Evolutionary conservation across 2,329 filamentous ascomycete species (phyloP), one percentile per base, ranked within the genome.

Genomic region (Venturiaceae sp.): DNA sequence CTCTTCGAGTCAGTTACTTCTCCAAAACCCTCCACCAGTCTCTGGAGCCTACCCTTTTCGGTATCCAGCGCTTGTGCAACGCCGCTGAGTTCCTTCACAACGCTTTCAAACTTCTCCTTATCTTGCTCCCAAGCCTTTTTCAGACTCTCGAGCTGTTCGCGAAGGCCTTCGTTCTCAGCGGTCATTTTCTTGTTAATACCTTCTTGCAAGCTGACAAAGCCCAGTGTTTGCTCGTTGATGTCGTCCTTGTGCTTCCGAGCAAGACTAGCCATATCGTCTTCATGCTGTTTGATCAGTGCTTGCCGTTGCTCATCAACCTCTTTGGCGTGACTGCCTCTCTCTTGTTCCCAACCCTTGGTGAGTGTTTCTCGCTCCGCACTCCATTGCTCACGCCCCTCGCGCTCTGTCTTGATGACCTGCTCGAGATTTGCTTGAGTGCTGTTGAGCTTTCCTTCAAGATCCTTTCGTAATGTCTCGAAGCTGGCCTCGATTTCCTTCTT

Each of bases 251-350:
- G 69, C 62, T 68, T 66, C 59, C 67, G 67, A 23, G 19, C 57
- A 14, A 60, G 50, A 14, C 9, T 26, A 21, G 32, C 56, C 14
- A 58, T 55, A 14, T 58, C 36, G 13, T 60, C 55, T 57, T 70
- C 63, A 60, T 71, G 67, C 5, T 65, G 58, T 19, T 67, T 67
- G 9, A 71, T 52, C 9, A 79, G 70, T 61, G 77, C 73, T 59
- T 76, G 79, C 23, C 50, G 39, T 61, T 78, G 77, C 66, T 80
- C 79, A 53, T 79, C 75, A 62, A 78, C 72, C 54, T 76, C 77
- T 66, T 77, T 78, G 55, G 74, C 74, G 60, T 81, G 67, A 46
- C 73, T 74, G 53, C 78, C 75, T 55, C 76, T 75, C 62, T 82
- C 79, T 61, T 76, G 73, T 56, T 75, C 75, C 68, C 79, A 73